Conservation (phyloP, 2,329 filamentous ascomycete species). For the Paraconiothyrium brasiliense region DNA sequence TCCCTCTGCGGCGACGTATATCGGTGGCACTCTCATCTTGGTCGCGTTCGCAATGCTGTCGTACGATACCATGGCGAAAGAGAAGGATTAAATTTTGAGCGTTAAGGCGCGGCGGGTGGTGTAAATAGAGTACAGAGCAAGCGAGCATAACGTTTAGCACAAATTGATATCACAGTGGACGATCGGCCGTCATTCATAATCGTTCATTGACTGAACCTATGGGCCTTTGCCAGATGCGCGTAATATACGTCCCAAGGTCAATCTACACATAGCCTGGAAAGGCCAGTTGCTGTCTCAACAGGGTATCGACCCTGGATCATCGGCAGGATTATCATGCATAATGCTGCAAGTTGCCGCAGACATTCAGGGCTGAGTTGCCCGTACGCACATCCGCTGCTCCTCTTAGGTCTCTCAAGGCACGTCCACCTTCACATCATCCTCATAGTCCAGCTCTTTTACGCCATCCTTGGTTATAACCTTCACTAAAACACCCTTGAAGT, state of each 20-base stretch:
- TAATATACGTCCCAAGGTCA: neutral
- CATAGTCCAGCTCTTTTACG: slow-evolving; percentile 83
- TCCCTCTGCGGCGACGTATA: neutral
- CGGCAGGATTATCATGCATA: neutral
- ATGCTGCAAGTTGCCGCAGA: neutral
- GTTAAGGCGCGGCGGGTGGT: neutral
- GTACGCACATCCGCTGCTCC: neutral
- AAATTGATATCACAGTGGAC: neutral
- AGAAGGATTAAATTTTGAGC: neutral
- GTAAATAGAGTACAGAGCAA: neutral
- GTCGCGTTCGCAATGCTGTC: neutral
- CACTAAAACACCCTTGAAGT: slow-evolving; percentile 96
- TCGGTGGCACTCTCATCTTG: neutral
- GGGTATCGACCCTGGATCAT: neutral
- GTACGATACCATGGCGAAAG: neutral
- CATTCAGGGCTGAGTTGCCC: neutral
- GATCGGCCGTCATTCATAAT: slow-evolving; percentile 5
- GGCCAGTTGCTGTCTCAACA: neutral
- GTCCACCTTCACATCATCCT: slow-evolving; percentile 79
- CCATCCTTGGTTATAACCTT: slow-evolving; percentile 97
- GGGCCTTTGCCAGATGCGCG: neutral
- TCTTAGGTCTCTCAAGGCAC: slow-evolving; percentile 58
- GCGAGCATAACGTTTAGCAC: neutral
- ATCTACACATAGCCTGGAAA: slow-evolving; percentile 1
- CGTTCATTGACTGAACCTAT: slow-evolving; percentile 1